These are phyloP conservation scores for Eucalyptus grandis DNA, from an alignment of 345 rosid species.

Conservation along the genomic window DNA sequence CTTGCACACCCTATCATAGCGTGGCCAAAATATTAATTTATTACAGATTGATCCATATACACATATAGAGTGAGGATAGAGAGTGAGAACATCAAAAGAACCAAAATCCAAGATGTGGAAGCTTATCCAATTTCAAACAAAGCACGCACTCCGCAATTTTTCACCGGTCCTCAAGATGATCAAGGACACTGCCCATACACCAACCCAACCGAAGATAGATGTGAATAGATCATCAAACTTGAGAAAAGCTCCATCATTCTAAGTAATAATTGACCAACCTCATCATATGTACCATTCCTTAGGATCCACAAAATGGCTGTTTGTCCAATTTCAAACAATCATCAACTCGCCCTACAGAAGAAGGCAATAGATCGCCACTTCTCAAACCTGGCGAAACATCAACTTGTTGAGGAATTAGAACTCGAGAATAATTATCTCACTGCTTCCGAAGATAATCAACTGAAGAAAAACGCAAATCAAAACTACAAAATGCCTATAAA, in stretches of 20 bases:
- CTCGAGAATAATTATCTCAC: not conserved
- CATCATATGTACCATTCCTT: not conserved
- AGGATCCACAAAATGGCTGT: not conserved
- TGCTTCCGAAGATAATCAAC: not conserved
- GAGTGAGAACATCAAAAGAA: not conserved
- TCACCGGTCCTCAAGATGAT: too few relatives aligned
- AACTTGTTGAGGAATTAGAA: not conserved
- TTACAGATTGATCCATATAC: not conserved
- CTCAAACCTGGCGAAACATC: not conserved
- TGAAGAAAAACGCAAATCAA: not conserved
- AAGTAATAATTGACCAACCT: not conserved
- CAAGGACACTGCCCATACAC: not conserved
- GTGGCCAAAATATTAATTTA: not conserved
- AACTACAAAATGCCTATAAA: not conserved
- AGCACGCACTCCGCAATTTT: not conserved
- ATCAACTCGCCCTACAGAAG: not conserved
- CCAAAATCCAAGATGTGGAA: not conserved
- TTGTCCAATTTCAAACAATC: not conserved
- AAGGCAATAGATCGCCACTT: not conserved
- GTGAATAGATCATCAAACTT: not conserved
- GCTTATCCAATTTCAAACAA: not conserved
- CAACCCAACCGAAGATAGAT: not conserved
- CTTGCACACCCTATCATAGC: not conserved
- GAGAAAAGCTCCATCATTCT: not conserved
- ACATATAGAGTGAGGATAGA: not conserved